Evolutionary conservation across 1,284 basidiomycete species (phyloP), one percentile per base, ranked within the genome.

Genomic region (Boletus smithii): DNA sequence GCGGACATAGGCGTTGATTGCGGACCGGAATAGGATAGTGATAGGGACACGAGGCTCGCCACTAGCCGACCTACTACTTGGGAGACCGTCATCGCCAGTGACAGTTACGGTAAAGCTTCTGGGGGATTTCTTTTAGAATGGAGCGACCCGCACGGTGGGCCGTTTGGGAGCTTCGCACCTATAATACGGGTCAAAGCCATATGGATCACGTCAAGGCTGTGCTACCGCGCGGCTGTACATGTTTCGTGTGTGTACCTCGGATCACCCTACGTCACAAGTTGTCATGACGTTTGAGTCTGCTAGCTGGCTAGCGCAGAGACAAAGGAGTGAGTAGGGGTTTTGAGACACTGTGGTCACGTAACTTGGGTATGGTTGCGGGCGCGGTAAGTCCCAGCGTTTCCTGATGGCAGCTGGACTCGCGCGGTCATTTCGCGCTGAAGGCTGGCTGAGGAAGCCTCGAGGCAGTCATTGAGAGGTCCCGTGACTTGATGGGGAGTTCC

Each of bases 361-460:
- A 27, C 26, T 27, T n/a, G n/a, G n/a, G 27, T 10, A 29, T 13
- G 3, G 24, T 8, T 36, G 35, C 14, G 14, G 22, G 22, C 35
- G 17, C 29, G 53, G 36, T 20, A 50, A 45, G 44, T 46, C 16
- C 47, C 50, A 53, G 34, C 3, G 26, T 31, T 51, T 33, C 54
- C 50, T 30, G 42, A 58, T 51, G 26, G 16, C n/a, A 24, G 54
- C 4, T 5, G 5, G 10, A 39, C 32, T 60, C 59, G 45, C 60
- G 62, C 59, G 60, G 59, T 61, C 60, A 61, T 61, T 49, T 63
- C 60, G 60, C 57, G 57, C 47, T 33, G 24, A 39, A 49, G 49
- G 43, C 27, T 29, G 27, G 27, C 27, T 29, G 27, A 29, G 14
- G 30, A 46, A 35, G 62, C 60, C 60, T 61, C 62, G 60, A 63